Evolutionary conservation across 352 stramenopile genomes (phyloP), one percentile per base, ranked within the genome.

Genomic region (Phytophthora ohioensis): DNA sequence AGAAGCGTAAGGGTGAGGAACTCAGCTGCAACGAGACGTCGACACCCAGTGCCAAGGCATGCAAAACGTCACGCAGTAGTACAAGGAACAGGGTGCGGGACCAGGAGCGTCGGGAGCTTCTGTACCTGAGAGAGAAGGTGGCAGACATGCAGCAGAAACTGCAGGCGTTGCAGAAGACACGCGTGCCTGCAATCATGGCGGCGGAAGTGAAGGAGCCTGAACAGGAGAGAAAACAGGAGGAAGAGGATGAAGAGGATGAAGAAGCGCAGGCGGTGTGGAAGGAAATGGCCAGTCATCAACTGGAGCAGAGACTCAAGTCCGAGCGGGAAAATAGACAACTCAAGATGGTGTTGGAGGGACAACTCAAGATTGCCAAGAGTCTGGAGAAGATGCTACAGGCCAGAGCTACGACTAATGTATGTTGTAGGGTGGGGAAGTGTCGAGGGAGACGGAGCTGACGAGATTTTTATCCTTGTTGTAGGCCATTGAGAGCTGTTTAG

Each of bases 361-460:
- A 92, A 56, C 76, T 92, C 60, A 91, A 90, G 66, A 76, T 92
- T 60, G 82, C 82, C 5, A 84, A 81, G 51, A 84, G 77, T 55
- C 75, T 89, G n/a, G 76, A 86, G 64, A 85, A 85, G 47, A 34
- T 84, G 27, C 55, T 88, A 15, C 68, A 84, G 49, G 74, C 75
- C 12, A 65, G 69, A 35, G 53, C 74, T 0, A 84, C 71, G 31
- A 74, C 69, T 2, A 73, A 69, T 56, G 78, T 85, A 74, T 9
- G 63, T 36, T 32, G 6, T 4, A 35, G 1, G 2, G 21, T 52
- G 30, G 10, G n/a, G 7, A 30, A 15, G 9, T 4, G 13, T 35
- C 11, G 17, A 38, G 21, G 21, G n/a, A 10, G 17, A 10, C 2
- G 43, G 13, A 60, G 27, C 35, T 51, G 13, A 63, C 5, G 36